phyloP scores from a whole-genome alignment of 345 rosid species.

The Linum tenue region DNA sequence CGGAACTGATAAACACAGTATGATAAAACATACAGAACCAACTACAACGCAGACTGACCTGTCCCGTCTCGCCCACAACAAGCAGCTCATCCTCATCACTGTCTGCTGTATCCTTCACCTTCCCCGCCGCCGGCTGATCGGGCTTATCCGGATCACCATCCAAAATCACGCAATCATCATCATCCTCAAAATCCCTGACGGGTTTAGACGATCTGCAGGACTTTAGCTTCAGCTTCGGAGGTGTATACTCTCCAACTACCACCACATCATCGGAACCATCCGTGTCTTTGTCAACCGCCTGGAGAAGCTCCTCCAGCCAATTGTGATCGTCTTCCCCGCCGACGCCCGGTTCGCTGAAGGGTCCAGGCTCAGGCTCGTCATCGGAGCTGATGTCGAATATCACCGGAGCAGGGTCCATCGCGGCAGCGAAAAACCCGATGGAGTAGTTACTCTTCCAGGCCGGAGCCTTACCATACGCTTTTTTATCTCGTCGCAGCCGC shows the following conservation, averaged over 20 bases:
- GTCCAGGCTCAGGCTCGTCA: conserved; percentile 28
- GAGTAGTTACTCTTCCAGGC: neutral
- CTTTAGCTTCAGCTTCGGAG: conserved; percentile 25
- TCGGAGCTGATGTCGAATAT: conserved; percentile 53
- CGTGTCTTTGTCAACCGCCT: conserved; percentile 14
- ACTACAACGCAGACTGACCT: conserved; percentile 6
- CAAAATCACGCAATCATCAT: conserved; percentile 53
- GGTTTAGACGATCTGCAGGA: conserved; percentile 13
- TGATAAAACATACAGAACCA: neutral
- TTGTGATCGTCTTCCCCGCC: conserved; percentile 20
- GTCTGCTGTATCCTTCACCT: conserved; percentile 6
- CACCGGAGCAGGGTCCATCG: conserved; percentile 15
- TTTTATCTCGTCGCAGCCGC: neutral
- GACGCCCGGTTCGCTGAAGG: conserved; percentile 11
- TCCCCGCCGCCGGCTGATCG: conserved; percentile 24
- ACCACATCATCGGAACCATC: conserved; percentile 39
- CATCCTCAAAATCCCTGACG: conserved; percentile 16
- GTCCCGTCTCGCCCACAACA: conserved; percentile 40
- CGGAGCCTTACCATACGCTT: conserved; percentile 7
- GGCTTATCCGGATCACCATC: conserved; percentile 63
- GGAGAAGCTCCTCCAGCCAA: conserved; percentile 34
- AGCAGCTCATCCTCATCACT: conserved; percentile 37
- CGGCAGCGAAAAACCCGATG: neutral
- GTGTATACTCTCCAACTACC: conserved; percentile 36
- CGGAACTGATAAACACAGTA: too few species aligned